Base-by-base conservation (phyloP, 331 rosid genomes). In the Pyrus hybrid region DNA sequence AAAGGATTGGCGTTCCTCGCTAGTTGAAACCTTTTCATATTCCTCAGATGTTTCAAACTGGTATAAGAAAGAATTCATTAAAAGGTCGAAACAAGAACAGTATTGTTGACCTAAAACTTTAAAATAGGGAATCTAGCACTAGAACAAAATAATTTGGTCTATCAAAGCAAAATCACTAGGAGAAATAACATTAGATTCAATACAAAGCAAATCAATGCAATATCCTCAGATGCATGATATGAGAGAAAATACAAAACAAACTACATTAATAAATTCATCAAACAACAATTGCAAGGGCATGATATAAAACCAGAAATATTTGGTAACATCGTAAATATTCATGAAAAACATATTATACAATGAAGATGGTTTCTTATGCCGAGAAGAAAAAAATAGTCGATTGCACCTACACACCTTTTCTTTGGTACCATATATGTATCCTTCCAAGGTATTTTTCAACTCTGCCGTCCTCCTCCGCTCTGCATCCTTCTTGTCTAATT, bases 401-500 rank as follows among this genome's bases (percentile, higher is more conserved):
- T 61, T 51, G n/a, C 23, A 76, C 60, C 67, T 60, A 71, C 85
- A 63, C 74, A 94, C 99, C 99, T 94, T 94, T 74, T 94, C 99
- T 81, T 92, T 94, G 60, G 93, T 94, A 43, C 86, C 77, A 14
- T 94, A 94, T 77, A 92, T 88, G 85, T 94, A 94, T 81, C 88
- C 95, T 88, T 94, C 99, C 80, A 94, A 86, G 83, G 86, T 87
- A 85, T 94, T 94, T 80, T 92, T 94, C 35, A 89, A 79, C 82
- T 94, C 99, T 1, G 99, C 96, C 21, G 99, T 91, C 82, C 90
- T 90, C 87, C 89, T 90, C 63, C 99, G 81, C 81, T 94, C 97
- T 22, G 92, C 89, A 76, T 94, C 99, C 83, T 92, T 90, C 72
- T 83, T 65, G 84, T 94, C 92, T 80, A 94, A 81, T 58, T 86